Conservation (phyloP, 1,284 basidiomycete species). For the Xerocomus subilludens region DNA sequence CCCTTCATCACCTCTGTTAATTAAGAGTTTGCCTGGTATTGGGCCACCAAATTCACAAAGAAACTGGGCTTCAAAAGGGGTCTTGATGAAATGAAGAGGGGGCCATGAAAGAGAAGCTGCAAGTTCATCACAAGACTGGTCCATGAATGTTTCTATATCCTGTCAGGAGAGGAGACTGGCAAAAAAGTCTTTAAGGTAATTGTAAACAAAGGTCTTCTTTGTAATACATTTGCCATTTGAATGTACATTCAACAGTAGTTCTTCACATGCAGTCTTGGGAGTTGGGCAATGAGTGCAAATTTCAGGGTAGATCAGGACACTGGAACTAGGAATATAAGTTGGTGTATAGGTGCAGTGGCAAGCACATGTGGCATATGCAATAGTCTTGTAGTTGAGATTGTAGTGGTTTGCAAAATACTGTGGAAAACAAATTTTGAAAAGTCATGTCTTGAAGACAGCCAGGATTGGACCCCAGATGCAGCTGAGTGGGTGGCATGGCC, state of each 20-base stretch:
- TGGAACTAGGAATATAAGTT: not conserved
- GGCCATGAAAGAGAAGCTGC: not conserved
- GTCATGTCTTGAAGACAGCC: too few species aligned
- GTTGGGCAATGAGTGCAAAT: not conserved
- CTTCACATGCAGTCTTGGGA: too few species aligned
- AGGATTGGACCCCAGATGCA: too few species aligned
- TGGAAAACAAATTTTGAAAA: too few species aligned
- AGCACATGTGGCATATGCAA: not conserved
- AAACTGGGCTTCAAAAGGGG: conserved; percentile 29
- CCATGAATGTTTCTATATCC: conserved; percentile 24
- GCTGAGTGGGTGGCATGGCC: too few species aligned
- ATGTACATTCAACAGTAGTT: too few species aligned
- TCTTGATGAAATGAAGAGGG: conserved; percentile 13
- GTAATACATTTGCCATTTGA: not conserved
- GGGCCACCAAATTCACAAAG: conserved; percentile 16
- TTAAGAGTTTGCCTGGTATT: conserved; percentile 6
- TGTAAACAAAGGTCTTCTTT: conserved; percentile 29
- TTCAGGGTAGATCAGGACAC: not conserved
- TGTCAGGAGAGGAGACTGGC: conserved; percentile 4
- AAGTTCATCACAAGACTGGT: conserved; percentile 21
- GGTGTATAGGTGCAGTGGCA: not conserved
- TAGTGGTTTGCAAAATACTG: too few species aligned
- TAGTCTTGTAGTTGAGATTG: too few species aligned
- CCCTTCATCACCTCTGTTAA: conserved; percentile 19
- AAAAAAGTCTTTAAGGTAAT: conserved; percentile 32